Evolutionary conservation across 2,329 filamentous ascomycete species (phyloP).

Genomic region (Lachnellula subtilissima): DNA sequence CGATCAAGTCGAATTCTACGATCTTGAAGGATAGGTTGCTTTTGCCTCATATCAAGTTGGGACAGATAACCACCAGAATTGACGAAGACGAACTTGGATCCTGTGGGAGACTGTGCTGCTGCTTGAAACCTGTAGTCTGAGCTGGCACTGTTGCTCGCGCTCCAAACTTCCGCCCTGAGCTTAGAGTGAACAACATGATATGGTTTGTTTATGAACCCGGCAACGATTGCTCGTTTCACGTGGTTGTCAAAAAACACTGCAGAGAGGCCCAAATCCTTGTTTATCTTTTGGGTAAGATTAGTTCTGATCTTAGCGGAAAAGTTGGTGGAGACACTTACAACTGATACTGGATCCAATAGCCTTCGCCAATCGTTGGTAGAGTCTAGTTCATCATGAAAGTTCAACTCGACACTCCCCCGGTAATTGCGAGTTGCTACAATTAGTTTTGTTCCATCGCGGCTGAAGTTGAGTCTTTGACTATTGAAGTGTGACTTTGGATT

Average conservation of each 20-base stretch:
- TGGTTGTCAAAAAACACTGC: neutral
- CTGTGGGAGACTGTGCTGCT: neutral
- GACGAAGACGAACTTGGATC: neutral
- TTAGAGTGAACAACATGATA: neutral
- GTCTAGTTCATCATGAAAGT: neutral
- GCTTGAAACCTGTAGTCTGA: neutral
- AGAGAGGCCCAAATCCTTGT: neutral
- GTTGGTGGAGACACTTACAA: neutral
- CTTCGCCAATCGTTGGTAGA: neutral
- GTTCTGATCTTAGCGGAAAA: neutral
- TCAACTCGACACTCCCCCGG: neutral
- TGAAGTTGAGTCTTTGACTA: neutral
- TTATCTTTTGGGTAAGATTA: neutral
- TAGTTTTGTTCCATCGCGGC: neutral
- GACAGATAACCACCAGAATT: neutral
- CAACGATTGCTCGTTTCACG: neutral
- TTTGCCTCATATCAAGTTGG: neutral
- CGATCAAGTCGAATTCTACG: neutral
- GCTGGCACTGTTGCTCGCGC: neutral
- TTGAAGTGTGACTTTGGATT: neutral
- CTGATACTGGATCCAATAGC: neutral
- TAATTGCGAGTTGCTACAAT: neutral
- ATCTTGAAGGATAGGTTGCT: neutral
- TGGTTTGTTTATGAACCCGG: neutral
- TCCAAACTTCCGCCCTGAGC: neutral